phyloP scores from a whole-genome alignment of 352 stramenopile genomes.

The Globisporangium rhizosaccharum region DNA sequence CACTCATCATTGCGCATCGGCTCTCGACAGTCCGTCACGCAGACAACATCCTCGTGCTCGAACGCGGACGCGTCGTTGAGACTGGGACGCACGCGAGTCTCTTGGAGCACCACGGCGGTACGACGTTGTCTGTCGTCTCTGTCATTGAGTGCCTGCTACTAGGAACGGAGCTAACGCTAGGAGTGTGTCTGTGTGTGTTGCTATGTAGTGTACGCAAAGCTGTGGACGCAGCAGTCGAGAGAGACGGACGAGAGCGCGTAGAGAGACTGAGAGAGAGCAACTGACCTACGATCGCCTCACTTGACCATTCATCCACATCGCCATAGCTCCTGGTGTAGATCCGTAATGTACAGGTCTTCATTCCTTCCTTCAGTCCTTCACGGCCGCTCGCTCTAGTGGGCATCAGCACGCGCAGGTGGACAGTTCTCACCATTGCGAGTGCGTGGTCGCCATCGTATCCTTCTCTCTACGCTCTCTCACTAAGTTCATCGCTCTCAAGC shows the following conservation, averaged over 20 bases:
- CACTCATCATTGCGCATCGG: conserved; percentile 74
- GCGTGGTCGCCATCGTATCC: background rate
- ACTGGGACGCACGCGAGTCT: conserved; percentile 38
- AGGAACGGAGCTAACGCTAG: too few relatives aligned
- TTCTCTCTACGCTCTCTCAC: background rate
- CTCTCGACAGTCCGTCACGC: conserved; percentile 76
- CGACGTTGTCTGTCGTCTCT: background rate
- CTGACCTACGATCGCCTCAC: background rate
- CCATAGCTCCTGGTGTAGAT: too few relatives aligned
- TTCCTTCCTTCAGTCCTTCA: background rate
- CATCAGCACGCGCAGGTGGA: too few relatives aligned
- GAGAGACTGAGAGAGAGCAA: background rate
- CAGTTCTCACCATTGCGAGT: background rate
- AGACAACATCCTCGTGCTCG: conserved; percentile 60
- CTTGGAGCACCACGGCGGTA: conserved; percentile 36
- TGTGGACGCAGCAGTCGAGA: conserved; percentile 39
- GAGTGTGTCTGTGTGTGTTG: conserved; percentile 3
- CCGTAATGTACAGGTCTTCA: too few relatives aligned
- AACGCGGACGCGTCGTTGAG: conserved; percentile 51
- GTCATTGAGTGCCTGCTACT: background rate
- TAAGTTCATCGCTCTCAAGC: too few relatives aligned
- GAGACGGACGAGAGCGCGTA: conserved; percentile 13
- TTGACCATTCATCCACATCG: background rate
- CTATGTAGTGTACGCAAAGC: conserved; percentile 24
- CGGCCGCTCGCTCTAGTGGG: background rate